Conservation (phyloP, 495 filamentous ascomycete genomes). For the Trypethelium eluteriae region DNA sequence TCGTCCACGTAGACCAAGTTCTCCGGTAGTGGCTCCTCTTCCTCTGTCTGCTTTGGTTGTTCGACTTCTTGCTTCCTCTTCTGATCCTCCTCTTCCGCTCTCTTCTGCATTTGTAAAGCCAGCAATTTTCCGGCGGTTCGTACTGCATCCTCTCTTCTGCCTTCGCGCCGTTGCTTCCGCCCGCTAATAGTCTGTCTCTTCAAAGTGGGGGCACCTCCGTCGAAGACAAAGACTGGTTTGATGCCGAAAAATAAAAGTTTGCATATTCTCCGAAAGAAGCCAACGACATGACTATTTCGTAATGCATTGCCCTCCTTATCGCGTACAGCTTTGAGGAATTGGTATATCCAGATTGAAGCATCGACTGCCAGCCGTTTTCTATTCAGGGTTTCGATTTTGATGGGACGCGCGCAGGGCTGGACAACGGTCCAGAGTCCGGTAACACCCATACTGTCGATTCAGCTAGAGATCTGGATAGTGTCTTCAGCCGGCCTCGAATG, state of each 20-base stretch:
- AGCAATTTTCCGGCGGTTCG: conserved; percentile 83
- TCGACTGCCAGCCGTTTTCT: conserved; percentile 92
- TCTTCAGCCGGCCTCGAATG: not conserved
- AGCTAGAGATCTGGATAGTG: not conserved
- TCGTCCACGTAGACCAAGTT: conserved; percentile 85
- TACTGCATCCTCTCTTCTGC: conserved; percentile 83
- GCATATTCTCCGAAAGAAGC: conserved; percentile 96
- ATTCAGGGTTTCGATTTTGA: conserved; percentile 92
- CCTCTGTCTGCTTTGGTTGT: conserved; percentile 24
- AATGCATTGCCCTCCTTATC: conserved; percentile 97
- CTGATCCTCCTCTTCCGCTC: conserved; percentile 74
- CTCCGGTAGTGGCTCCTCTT: conserved; percentile 58
- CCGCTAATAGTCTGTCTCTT: conserved; percentile 84
- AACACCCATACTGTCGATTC: conserved; percentile 68
- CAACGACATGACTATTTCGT: conserved; percentile 88
- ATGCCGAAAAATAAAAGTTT: conserved; percentile 96
- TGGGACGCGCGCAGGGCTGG: conserved; percentile 80
- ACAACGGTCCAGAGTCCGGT: conserved; percentile 93
- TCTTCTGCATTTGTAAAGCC: conserved; percentile 83
- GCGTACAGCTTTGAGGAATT: conserved; percentile 96
- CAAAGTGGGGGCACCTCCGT: conserved; percentile 83
- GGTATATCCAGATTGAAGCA: conserved; percentile 99
- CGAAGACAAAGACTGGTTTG: conserved; percentile 94
- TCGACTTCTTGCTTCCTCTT: conserved; percentile 48
- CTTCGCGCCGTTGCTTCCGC: conserved; percentile 73